Evolutionary conservation across 495 filamentous ascomycete species (phyloP), one percentile per base, ranked within the genome.

Genomic region (Hypoxylon rickii): DNA sequence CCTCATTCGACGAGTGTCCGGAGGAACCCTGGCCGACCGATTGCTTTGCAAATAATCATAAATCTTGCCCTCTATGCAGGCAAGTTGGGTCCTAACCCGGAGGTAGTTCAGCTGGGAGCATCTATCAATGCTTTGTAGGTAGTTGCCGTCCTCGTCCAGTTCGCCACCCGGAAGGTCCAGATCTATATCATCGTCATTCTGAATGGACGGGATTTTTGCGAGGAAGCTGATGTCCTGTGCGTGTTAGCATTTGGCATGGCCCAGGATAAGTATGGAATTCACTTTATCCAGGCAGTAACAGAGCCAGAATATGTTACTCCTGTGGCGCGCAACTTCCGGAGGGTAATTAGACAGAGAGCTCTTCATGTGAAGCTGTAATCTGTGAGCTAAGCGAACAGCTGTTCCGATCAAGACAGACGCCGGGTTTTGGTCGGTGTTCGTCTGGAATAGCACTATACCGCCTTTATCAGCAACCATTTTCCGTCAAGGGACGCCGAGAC

Each of bases 241-340:
- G 2, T 1, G 50, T 55, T 13, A 59, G 45, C 21, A 6, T 41
- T 18, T 12, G 1, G 18, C 15, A 18, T 3, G 5, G 12, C 12
- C 3, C 12, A 2, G 7, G 13, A 2, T 12, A 15, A 13, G 12
- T 12, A 22, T 16, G n/a, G 8, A 7, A 1, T 11, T 47, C 18
- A 65, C 63, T 43, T 70, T 70, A 20, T 70, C 68, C 13, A 70
- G 44, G 15, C 46, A 52, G 41, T 69, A 70, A 21, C 63, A 61
- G 37, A 71, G 51, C 68, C 68, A 71, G 42, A 71, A 71, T 48
- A 71, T 38, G 18, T 68, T 61, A 10, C 48, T 55, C 17, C 68
- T 62, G 15, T 69, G 64, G 5, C 63, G 49, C 6, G 57, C 61
- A 1, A 64, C 54, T 16, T 69, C 66, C 1, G 58, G 39, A 3